Percentiles rank a stretch among this genome's conserved stretches.
Evolutionary conservation across 2,329 filamentous ascomycete species (phyloP).

Genomic region (Epichloe bromicola): DNA sequence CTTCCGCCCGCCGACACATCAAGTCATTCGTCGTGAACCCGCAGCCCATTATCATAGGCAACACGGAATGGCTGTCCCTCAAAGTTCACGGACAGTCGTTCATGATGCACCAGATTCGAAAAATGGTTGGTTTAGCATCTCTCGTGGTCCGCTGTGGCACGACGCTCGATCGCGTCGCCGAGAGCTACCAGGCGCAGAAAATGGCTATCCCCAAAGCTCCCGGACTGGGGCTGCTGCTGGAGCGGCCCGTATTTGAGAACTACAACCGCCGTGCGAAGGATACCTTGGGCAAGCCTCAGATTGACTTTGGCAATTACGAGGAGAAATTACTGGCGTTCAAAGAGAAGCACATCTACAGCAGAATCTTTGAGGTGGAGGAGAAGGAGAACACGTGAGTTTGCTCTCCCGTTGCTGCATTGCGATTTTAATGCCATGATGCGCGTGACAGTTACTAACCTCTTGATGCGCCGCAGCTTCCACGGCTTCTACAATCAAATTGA

Average conservation of each 20-base stretch:
- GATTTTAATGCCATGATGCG: too few relatives aligned
- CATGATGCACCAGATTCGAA: constrained; percentile 99
- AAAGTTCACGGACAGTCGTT: constrained; percentile 97
- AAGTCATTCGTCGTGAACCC: constrained; percentile 75
- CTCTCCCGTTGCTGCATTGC: not conserved
- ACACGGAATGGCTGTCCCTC: constrained; percentile 89
- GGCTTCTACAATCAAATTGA: constrained; percentile 71
- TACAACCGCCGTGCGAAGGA: constrained; percentile 67
- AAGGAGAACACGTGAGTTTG: constrained; percentile 66
- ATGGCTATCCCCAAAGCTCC: constrained; percentile 92
- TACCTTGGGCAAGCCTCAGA: constrained; percentile 49
- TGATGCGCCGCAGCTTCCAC: constrained; percentile 43
- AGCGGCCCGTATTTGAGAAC: constrained; percentile 78
- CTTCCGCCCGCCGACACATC: constrained; percentile 80
- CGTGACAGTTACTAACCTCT: constrained; percentile 6
- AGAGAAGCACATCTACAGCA: constrained; percentile 77
- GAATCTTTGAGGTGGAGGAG: constrained; percentile 84
- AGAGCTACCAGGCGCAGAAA: constrained; percentile 59
- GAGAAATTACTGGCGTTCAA: constrained; percentile 80
- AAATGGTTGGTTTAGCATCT: constrained; percentile 92
- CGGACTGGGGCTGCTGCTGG: constrained; percentile 73
- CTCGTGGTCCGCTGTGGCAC: constrained; percentile 75
- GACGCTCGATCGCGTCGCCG: constrained; percentile 53
- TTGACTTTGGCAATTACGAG: constrained; percentile 70
- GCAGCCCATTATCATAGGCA: constrained; percentile 68